Base-by-base conservation (phyloP, 2,329 filamentous ascomycete genomes). In the Passalora sequoiae region DNA sequence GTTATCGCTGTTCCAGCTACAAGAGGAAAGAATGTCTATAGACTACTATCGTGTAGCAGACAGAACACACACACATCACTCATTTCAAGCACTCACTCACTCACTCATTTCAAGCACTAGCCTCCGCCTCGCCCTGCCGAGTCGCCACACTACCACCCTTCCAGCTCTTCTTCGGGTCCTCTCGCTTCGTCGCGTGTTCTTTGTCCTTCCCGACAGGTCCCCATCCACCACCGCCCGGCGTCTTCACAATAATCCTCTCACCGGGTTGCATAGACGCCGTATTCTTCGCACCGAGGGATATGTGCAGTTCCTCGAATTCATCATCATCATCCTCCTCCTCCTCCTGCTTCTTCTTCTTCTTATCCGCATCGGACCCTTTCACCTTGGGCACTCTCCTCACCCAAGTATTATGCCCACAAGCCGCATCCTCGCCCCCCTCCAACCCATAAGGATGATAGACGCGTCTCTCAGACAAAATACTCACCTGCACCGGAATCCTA, bases 401-500 rank as follows among this genome's bases (percentile, higher is more conserved):
- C 91, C 91, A 97, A 33, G 94, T 70, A 56, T 97, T 97, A 49
- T 89, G 69, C 0, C 91, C 91, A 38, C 84, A 83, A 55, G 79
- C 68, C 0, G 81, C 91, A 49, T 91, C 84, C 44, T 81, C 83
- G 3, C 91, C 91, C 0, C 91, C 91, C 16, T 81, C 82, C 46
- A 96, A 73, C 0, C 91, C 89, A 54, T 89, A 95, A 1, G 88
- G 88, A 40, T 78, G 74, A 50, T 85, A 81, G 0, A 91, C 84
- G 21, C 88, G 69, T 13, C 88, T 65, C 64, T 94, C 87, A 4
- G 80, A 85, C 5, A 94, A 68, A 19, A 94, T 91, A 1, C 80
- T 84, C 10, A 86, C 84, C 62, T 89, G 83, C 4, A 92, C 76
- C 0, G 84, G 83, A 30, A 85, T 80, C 2, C 85, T 74, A 63